These are phyloP conservation scores for Podila horticola DNA, from an alignment of 192 early-diverging fungal genomes.

Conservation along the genomic window DNA sequence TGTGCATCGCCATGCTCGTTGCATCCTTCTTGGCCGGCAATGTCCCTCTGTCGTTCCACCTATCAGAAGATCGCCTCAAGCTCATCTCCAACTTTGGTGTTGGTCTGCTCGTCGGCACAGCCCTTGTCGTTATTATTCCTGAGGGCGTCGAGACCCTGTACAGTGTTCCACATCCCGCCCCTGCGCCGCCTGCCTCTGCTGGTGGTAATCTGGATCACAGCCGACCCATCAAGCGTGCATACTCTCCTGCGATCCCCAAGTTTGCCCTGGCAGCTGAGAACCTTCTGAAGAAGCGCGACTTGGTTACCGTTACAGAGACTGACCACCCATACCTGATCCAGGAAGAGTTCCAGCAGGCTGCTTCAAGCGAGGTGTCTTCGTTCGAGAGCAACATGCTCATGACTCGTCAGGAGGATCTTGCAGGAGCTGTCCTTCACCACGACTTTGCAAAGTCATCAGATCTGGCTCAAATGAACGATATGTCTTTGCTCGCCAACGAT, in stretches of 20 bases:
- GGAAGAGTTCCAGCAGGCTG: slow-evolving; percentile 16
- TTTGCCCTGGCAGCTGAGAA: not conserved
- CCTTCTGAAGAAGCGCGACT: slow-evolving; percentile 12
- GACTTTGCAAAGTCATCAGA: slow-evolving; percentile 4
- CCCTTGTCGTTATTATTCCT: slow-evolving; percentile 92
- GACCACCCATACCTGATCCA: slow-evolving; percentile 17
- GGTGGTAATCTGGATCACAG: slow-evolving; percentile 16
- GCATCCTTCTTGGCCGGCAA: slow-evolving; percentile 90
- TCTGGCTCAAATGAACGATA: not conserved
- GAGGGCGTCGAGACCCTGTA: slow-evolving; percentile 94
- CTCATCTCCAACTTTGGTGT: slow-evolving; percentile 86
- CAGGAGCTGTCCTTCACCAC: not conserved
- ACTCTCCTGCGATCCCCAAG: not conserved
- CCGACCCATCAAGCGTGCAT: slow-evolving; percentile 35
- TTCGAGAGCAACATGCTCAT: slow-evolving; percentile 39
- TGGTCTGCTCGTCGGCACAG: slow-evolving; percentile 92
- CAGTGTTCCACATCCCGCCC: slow-evolving; percentile 19
- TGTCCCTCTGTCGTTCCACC: slow-evolving; percentile 83
- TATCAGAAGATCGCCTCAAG: slow-evolving; percentile 77
- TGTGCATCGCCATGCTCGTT: slow-evolving; percentile 80
- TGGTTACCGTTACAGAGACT: slow-evolving; percentile 11
- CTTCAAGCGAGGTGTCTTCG: not conserved
- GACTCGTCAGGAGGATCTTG: slow-evolving; percentile 16
- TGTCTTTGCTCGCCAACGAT: not conserved
- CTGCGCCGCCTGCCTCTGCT: not conserved